A percentile compares a stretch with the other conserved stretches of the same genome.
phyloP scores from a whole-genome alignment of 78 protist genomes.

The Dictyostelium firmibasis region DNA sequence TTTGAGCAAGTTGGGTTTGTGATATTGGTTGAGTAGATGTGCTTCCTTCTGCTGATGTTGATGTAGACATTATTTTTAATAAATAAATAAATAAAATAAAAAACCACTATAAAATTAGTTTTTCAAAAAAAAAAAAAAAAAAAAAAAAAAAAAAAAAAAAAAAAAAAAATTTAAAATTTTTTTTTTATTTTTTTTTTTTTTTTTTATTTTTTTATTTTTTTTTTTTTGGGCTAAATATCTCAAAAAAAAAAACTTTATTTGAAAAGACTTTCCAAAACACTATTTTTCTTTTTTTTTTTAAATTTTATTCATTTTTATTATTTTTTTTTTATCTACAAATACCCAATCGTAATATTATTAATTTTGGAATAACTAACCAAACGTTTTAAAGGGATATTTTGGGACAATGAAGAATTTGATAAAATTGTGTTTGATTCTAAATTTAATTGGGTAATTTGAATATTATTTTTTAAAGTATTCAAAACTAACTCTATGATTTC shows the following conservation, averaged over 20 bases:
- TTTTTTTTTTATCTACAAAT: not conserved
- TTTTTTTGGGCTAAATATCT: no score
- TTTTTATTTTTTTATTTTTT: no score
- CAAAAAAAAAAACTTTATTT: no score
- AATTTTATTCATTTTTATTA: not conserved
- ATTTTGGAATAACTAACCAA: not conserved
- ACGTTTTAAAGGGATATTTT: not conserved
- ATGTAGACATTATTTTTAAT: slow-evolving; percentile 20
- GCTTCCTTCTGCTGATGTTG: slow-evolving; percentile 9
- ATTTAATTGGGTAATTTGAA: not conserved
- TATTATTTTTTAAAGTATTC: not conserved
- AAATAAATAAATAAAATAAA: not conserved
- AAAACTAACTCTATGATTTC: not conserved
- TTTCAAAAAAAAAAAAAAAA: not conserved
- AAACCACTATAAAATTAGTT: not conserved
- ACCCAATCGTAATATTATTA: not conserved
- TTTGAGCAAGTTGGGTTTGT: slow-evolving; percentile 7
- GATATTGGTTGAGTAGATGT: not conserved
- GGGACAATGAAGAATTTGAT: not conserved
- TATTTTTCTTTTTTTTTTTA: not conserved
- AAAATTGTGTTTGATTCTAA: slow-evolving; percentile 2
- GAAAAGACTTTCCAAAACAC: not conserved
- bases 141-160: not conserved
- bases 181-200: no score
- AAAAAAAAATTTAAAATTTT: no score